Percentiles rank a stretch among this genome's conserved stretches.
These are phyloP conservation scores for Fomitiporia mediterranea DNA, from an alignment of 1,284 basidiomycete genomes.

Conservation along the genomic window DNA sequence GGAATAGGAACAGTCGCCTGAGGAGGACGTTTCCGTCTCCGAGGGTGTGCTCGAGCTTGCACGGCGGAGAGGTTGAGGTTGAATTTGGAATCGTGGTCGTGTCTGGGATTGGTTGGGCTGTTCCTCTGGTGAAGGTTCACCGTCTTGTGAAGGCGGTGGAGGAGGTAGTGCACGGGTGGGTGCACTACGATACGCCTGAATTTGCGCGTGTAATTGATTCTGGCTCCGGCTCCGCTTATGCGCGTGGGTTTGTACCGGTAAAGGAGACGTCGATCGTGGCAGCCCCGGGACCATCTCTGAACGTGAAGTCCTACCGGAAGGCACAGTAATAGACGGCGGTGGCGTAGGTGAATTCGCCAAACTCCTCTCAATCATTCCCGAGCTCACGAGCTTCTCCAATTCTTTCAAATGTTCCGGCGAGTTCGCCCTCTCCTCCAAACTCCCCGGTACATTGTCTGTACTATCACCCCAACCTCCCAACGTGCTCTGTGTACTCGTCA, in stretches of 20 bases:
- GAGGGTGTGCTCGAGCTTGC: background rate
- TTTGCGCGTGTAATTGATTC: background rate
- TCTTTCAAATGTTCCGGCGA: constrained; percentile 3
- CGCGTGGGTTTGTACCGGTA: background rate
- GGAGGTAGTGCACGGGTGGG: background rate
- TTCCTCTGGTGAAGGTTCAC: no score
- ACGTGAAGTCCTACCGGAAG: no score
- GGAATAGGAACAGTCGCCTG: background rate
- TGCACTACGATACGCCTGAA: no score
- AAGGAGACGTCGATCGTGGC: background rate
- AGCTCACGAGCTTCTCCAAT: background rate
- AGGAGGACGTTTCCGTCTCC: background rate
- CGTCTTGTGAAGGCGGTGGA: no score
- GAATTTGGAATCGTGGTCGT: background rate
- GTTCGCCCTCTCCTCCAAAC: background rate
- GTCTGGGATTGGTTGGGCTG: no score
- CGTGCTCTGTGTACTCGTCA: constrained; percentile 1
- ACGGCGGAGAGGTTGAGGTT: background rate
- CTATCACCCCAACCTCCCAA: background rate
- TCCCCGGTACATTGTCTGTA: background rate
- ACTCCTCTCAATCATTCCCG: no score
- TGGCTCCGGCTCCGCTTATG: background rate
- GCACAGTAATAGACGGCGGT: no score
- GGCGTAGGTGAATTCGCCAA: background rate
- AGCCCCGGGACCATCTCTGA: no score